Base-by-base conservation (phyloP, 2,329 filamentous ascomycete species). In the Thermomyces lanuginosus region DNA sequence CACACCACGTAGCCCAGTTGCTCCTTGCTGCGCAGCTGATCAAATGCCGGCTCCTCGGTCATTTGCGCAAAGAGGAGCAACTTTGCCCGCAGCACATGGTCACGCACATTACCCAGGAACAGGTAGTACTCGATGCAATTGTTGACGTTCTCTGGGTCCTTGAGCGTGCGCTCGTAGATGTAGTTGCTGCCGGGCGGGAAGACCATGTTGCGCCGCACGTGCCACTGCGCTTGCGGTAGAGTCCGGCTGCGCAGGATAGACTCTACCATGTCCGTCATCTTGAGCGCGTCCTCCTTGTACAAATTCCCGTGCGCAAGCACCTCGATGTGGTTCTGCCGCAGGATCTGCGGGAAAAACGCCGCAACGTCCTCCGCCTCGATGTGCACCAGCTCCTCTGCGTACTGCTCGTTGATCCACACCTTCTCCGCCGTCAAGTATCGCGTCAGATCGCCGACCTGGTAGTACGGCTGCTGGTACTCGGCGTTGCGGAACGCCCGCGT, bases 1-100 rank as follows among this genome's bases (percentile, higher is more conserved):
- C 86, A 92, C 1, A 98, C 86, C 28, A 98, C 80, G 42, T 98
- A 98, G 8, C 89, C 89, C 5, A 98, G 74, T 55, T 98, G 86
- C 51, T 98, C 86, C 54, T 95, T 93, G 22, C 89, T 95, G 26
- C 89, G 72, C 5, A 98, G 65, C 50, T 92, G 83, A 53, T 98
- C 82, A 46, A 95, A 98, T 6, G 78, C 78, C 3, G 84, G 84
- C 56, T 98, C 89, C 30, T 92, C 79, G 0, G 82, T 74, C 57
- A 98, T 78, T 53, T 95, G 89, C 14, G 81, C 77, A 21, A 93
- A 66, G 4, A 98, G 64, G 21, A 91, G 62, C 1, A 80, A 66
- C 51, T 79, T 83, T 8, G 84, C 79, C 10, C 82, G 71, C 8
- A 79, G 53, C 4, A 54, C 46, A n/a, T 73, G 66, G 44, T 92